phyloP scores from a whole-genome alignment of 495 filamentous ascomycete genomes.

The Lasiosphaeria ovina region DNA sequence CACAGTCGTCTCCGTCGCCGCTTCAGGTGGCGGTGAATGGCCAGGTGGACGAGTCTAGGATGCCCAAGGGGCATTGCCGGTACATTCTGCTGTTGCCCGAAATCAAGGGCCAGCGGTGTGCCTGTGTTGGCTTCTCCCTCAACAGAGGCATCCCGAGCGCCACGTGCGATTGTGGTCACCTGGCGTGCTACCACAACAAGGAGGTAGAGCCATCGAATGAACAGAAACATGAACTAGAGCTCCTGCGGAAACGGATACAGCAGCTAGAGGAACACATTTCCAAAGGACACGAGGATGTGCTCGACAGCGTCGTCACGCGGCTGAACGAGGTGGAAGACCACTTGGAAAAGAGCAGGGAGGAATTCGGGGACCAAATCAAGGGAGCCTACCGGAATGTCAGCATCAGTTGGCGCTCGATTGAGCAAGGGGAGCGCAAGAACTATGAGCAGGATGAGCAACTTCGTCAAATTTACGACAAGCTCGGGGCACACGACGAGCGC shows the following conservation, averaged over 20 bases:
- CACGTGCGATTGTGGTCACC: constrained; percentile 54
- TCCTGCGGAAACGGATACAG: constrained; percentile 45
- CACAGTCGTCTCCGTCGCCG: constrained; percentile 32
- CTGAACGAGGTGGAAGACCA: constrained; percentile 51
- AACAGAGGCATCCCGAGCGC: constrained; percentile 50
- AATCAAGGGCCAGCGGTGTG: constrained; percentile 54
- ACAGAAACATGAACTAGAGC: constrained; percentile 45
- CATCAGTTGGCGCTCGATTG: constrained; percentile 50
- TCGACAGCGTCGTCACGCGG: constrained; percentile 42
- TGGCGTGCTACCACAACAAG: constrained; percentile 52
- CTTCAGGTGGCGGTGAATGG: constrained; percentile 25
- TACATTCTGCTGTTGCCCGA: constrained; percentile 55
- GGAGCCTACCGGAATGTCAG: constrained; percentile 49
- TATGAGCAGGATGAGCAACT: constrained; percentile 45
- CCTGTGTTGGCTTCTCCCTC: constrained; percentile 54
- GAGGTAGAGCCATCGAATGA: constrained; percentile 39
- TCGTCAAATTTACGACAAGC: constrained; percentile 42
- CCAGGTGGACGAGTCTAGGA: constrained; percentile 37
- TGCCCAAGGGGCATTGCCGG: constrained; percentile 54
- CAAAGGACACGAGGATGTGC: constrained; percentile 39
- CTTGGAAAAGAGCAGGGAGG: constrained; percentile 49
- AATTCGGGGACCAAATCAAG: constrained; percentile 49
- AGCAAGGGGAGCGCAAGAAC: constrained; percentile 41
- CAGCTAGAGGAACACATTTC: constrained; percentile 48
- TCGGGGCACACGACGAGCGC: constrained; percentile 40